phyloP scores from a whole-genome alignment of 176 grass and related monocot genomes.

The Elymus sibiricus region DNA sequence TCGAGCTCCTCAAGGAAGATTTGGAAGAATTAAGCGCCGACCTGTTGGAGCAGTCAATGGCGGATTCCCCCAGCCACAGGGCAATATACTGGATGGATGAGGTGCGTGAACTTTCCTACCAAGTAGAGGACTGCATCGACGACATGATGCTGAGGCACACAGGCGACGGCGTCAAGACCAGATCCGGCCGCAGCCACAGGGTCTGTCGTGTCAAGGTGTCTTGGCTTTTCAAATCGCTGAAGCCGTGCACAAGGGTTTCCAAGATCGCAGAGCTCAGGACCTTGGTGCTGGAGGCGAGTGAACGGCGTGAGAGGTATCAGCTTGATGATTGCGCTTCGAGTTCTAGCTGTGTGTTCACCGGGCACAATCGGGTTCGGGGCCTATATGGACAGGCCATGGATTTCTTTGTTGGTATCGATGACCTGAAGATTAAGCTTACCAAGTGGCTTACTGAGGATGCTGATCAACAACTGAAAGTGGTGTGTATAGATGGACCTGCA shows the following conservation, averaged over 20 bases:
- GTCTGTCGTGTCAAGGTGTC: not conserved
- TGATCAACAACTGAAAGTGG: not conserved
- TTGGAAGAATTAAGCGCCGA: not conserved
- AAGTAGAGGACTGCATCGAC: not conserved
- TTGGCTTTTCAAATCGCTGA: not conserved
- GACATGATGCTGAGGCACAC: not conserved
- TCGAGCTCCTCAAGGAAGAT: not conserved
- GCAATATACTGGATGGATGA: not conserved
- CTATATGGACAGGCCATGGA: not conserved
- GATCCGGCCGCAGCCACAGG: not conserved
- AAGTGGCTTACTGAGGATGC: not conserved
- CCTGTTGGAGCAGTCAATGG: not conserved
- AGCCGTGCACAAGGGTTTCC: not conserved
- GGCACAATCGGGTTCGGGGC: not conserved
- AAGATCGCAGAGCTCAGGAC: constrained; percentile 8
- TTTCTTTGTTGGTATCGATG: not conserved
- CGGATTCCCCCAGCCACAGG: not conserved
- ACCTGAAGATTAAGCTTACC: not conserved
- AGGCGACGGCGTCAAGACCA: not conserved
- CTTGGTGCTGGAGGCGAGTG: not conserved
- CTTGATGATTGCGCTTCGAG: not conserved
- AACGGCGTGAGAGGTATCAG: constrained; percentile 11
- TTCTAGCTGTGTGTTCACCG: not conserved
- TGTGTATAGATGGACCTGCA: not conserved
- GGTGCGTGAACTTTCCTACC: constrained; percentile 4